Evolutionary conservation across 1,284 basidiomycete genomes (phyloP), one percentile per base, ranked within the genome.

Genomic region (Trichosporon sp.): DNA sequence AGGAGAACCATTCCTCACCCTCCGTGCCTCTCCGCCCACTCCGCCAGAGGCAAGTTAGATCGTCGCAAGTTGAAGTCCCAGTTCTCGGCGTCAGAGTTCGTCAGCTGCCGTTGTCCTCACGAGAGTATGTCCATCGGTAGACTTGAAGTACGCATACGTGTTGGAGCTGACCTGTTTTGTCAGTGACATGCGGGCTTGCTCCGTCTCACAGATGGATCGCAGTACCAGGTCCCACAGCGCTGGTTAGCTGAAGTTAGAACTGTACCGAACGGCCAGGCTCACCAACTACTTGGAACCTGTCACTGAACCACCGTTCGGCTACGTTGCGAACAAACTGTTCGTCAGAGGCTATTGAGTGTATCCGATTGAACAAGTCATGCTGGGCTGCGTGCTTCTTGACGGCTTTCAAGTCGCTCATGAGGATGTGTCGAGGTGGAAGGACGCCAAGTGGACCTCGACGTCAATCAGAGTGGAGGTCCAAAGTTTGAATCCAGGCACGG

Each of bases 151-250:
- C 13, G 91, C 92, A 70, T 83, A 82, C 2, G 68, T 70, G 8
- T 64, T 71, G 11, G 77, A 78, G 69, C 74, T 77, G 1, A 74
- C 75, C 77, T 78, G 86, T 86, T 68, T 13, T 13, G 64, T 29
- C 8, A 38, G 62, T 74, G 63, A 60, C 65, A 53, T 68, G 35
- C 25, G 25, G 60, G 8, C n/a, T 47, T 27, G 15, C 62, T 60
- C n/a, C 18, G 18, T 38, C 71, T 70, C 65, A 88, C 86, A 4
- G 76, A 70, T 4, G 94, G 92, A 74, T 92, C 87, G 7, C 91
- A 89, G 81, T 98, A 98, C 95, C 96, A 98, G 4, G 91, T 91
- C 1, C 95, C 95, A 76, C 95, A 98, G 23, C 95, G 88, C 76
- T 96, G 86, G 80, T 98, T 98, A 2, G 95, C 93, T 91, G 31